A percentile compares a stretch with the other conserved stretches of the same genome.
phyloP scores from a whole-genome alignment of 345 rosid genomes.

The Pugionium dolabratum region DNA sequence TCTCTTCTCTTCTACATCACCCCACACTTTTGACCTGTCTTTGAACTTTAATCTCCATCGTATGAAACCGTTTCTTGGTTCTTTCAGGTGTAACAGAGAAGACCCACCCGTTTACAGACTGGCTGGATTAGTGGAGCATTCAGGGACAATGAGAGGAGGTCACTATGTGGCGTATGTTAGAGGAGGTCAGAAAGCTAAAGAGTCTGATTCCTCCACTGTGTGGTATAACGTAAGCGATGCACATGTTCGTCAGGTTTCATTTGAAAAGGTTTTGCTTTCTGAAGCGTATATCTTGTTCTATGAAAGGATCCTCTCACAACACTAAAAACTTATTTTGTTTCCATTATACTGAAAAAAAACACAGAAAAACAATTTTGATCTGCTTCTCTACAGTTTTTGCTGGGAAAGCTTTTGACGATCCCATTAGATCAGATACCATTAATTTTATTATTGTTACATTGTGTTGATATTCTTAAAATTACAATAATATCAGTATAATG shows the following conservation, averaged over 20 bases:
- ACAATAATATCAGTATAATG: no score
- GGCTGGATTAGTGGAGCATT: conserved; percentile 85
- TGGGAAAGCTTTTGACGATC: conserved; percentile 36
- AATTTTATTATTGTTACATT: conserved; percentile 14
- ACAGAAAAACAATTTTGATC: conserved; percentile 32
- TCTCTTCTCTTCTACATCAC: conserved; percentile 7
- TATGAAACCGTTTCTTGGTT: conserved; percentile 8
- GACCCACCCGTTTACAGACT: conserved; percentile 54
- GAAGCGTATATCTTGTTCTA: conserved; percentile 97
- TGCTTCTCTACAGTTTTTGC: conserved; percentile 24
- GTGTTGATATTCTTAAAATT: not conserved
- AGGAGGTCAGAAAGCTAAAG: conserved; percentile 50
- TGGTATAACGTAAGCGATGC: conserved; percentile 82
- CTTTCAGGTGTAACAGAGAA: conserved; percentile 47
- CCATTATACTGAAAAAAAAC: conserved; percentile 29
- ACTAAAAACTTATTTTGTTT: conserved; percentile 29
- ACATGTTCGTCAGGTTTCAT: conserved; percentile 62
- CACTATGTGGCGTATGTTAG: conserved; percentile 88
- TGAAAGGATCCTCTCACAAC: conserved; percentile 44
- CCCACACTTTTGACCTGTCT: conserved; percentile 7
- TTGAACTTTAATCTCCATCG: not conserved
- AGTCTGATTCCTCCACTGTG: conserved; percentile 33
- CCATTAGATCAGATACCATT: conserved; percentile 38
- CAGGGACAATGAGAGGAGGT: conserved; percentile 91
- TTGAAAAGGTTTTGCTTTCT: conserved; percentile 73